Evolutionary conservation across 768 basidiomycete species (phyloP), one percentile per base, ranked within the genome.

Genomic region (Hericium erinaceus): DNA sequence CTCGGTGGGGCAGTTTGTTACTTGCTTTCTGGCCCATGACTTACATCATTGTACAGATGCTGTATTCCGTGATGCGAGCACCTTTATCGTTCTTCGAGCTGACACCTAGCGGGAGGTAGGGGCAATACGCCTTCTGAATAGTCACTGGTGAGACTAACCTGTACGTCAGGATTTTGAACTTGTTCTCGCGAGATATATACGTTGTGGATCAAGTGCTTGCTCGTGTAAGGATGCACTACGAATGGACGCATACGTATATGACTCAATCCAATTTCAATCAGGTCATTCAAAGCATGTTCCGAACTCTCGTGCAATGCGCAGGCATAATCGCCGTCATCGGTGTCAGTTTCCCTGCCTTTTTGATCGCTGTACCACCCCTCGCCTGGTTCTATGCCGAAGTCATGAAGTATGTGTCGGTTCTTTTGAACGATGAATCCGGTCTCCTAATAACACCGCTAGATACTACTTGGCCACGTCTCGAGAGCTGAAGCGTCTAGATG

Each of bases 141-240:
- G 40, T 28, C 10, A 37, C 46, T 16, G 39, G 8, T 38, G 39
- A 22, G 26, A n/a, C 53, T 54, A 55, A 24, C 57, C 7, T 1
- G 49, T 24, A 40, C 57, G 38, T 12, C 56, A 89, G 92, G 9
- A 87, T 95, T 55, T 68, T 98, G 54, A 98, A 97, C 70, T 69
- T 97, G 26, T 98, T 98, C 71, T 91, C 91, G 3, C 83, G 92
- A 2, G 95, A 98, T 64, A 83, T 80, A 15, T 91, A 89, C 64
- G 86, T 88, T 28, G 80, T 95, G 16, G 94, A 97, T 72, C 86
- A 92, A 65, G 74, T 92, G 9, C 79, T 97, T 20, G 84, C 83
- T 5, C 78, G 87, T 33, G 87, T 75, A 56, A 50, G 73, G 62
- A 37, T 48, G 4, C 0, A 33, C 9, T 10, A 10, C 33, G 33